These are phyloP conservation scores for Euryodendron excelsum DNA, from an alignment of 148 eudicot species.

Conservation along the genomic window DNA sequence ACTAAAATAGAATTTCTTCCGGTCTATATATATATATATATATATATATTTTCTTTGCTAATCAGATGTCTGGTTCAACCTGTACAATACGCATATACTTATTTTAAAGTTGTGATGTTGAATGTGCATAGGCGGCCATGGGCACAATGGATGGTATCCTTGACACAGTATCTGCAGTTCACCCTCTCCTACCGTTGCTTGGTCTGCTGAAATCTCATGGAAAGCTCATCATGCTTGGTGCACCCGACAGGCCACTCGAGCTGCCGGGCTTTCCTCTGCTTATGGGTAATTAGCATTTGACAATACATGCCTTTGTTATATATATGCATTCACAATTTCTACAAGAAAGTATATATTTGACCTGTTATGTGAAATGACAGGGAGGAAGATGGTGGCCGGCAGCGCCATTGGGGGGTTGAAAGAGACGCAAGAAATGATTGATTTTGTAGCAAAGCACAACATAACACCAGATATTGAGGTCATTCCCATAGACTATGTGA, in stretches of 20 bases:
- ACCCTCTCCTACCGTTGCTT: not conserved
- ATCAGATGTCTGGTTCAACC: too few relatives aligned
- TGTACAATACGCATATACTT: not conserved
- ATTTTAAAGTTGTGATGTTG: not conserved
- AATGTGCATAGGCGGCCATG: constrained; percentile 3
- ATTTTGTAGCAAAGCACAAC: too few relatives aligned
- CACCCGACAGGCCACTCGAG: not conserved
- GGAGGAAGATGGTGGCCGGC: constrained; percentile 7
- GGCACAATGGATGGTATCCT: constrained; percentile 1
- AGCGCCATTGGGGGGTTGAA: too few relatives aligned
- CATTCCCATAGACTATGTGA: too few relatives aligned
- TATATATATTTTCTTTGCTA: too few relatives aligned
- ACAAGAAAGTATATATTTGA: not conserved
- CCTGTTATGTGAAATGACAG: not conserved
- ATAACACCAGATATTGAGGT: too few relatives aligned
- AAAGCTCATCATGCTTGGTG: constrained; percentile 1
- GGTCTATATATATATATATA: too few relatives aligned
- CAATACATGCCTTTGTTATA: accelerated
- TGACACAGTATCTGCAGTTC: not conserved
- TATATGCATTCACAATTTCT: not conserved
- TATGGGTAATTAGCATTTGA: not conserved
- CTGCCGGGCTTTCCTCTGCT: not conserved
- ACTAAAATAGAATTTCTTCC: not conserved
- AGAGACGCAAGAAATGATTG: too few relatives aligned
- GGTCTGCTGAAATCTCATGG: not conserved